Evolutionary conservation across 192 early-diverging fungal species (phyloP), one percentile per base, ranked within the genome.

Genomic region (Coemansia sp.): DNA sequence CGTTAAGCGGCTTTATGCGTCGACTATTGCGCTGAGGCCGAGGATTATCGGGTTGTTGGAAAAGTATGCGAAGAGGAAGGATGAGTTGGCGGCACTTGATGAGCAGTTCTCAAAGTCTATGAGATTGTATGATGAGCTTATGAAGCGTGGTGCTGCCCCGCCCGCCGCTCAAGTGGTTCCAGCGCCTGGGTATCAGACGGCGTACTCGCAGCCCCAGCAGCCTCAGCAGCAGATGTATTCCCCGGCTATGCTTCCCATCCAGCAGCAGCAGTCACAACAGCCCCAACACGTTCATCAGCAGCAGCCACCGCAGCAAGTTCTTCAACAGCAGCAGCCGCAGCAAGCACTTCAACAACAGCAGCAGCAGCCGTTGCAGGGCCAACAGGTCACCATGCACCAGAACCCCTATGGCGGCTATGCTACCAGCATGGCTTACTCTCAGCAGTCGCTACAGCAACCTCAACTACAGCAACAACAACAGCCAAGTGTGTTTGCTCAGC

Each of bases 1-100:
- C 19, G 78, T 99, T 17, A 93, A 95, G 78, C 84, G 88, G 42
- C 74, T 91, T 12, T 97, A 99, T 69, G 86, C 90, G 55, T 84
- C 87, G 2, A 91, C 95, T 8, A 70, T 96, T 57, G 82, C 91
- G n/a, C 72, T 96, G 62, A 78, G 94, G 45, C 94, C 95, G 2
- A 92, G 94, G 78, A 80, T 99, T 42, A 86, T 97, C 17, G 89
- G 89, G 69, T 82, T 95, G 36, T 87, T 97, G 62, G 94, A 96
- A 64, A 89, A 89, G 46, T 90, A 94, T 51, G 89, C 86, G 21
- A 85, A 89, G 31, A 95, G 93, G 74, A 95, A 94, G 85, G 93
- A 93, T 86, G 80, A 76, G 78, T 41, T 80, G 19, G 51, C 55
- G 2, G 15, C 23, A 25, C 37, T 84, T 3, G 74, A 84, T 41